A percentile compares a stretch with the other conserved stretches of the same genome.
phyloP scores from a whole-genome alignment of 2,329 filamentous ascomycete genomes.

The Daldinia sp. region DNA sequence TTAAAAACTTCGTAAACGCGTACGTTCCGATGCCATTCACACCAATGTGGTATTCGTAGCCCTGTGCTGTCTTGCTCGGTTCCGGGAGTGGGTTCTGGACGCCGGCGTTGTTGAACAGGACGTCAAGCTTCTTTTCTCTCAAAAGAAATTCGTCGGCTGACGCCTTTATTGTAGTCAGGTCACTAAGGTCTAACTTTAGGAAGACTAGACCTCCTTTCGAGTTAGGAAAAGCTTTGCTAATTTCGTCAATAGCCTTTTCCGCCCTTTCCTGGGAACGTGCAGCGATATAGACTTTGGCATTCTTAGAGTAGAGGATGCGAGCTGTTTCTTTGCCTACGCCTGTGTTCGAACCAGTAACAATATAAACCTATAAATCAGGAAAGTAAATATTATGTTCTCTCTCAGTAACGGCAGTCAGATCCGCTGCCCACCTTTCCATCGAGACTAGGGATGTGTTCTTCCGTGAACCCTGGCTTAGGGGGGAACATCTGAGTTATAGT shows the following conservation, averaged over 20 bases:
- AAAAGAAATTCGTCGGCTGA: conserved; percentile 49
- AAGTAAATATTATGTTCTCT: neutral
- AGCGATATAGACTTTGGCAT: conserved; percentile 55
- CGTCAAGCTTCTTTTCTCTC: conserved; percentile 49
- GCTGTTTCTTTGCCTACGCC: conserved; percentile 53
- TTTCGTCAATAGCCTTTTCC: conserved; percentile 49
- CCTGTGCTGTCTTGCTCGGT: conserved; percentile 44
- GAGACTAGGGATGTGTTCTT: conserved; percentile 29
- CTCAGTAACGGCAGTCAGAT: no score
- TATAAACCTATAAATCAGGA: conserved; percentile 22
- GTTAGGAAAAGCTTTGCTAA: conserved; percentile 43
- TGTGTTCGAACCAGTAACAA: conserved; percentile 38
- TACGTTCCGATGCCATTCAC: conserved; percentile 44
- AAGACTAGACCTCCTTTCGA: conserved; percentile 49
- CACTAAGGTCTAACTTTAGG: conserved; percentile 50
- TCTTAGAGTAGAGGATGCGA: conserved; percentile 51
- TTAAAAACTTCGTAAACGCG: conserved; percentile 43
- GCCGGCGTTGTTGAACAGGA: conserved; percentile 52
- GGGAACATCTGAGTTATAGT: conserved; percentile 21
- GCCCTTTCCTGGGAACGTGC: conserved; percentile 52
- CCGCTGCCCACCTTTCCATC: conserved; percentile 26
- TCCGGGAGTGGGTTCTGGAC: conserved; percentile 45
- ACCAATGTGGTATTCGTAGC: conserved; percentile 45
- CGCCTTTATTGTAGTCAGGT: conserved; percentile 51
- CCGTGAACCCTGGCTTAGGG: conserved; percentile 29